Conservation (phyloP, 2,329 filamentous ascomycete species). For the Penicillium sp. region DNA sequence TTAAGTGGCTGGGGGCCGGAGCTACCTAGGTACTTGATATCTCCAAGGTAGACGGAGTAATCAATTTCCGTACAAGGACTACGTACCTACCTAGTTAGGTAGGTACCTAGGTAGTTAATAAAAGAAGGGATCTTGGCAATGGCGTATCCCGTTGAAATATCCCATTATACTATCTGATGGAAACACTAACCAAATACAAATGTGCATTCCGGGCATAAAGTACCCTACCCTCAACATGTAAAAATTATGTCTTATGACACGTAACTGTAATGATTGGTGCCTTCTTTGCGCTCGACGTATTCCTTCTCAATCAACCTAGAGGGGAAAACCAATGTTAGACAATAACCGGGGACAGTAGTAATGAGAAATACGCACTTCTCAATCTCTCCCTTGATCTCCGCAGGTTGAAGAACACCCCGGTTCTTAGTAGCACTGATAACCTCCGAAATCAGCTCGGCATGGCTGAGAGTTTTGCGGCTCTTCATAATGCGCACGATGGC, state of each 20-base stretch:
- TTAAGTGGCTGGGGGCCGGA: neutral
- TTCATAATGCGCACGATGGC: slow-evolving; percentile 98
- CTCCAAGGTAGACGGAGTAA: neutral
- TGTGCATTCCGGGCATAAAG: neutral
- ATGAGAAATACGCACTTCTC: slow-evolving; percentile 65
- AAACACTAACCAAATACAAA: neutral
- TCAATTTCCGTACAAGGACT: neutral
- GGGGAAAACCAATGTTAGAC: neutral
- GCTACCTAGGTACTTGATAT: neutral
- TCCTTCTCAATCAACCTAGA: slow-evolving; percentile 86
- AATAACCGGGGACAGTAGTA: neutral
- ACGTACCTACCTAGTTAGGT: no score
- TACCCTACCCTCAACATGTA: slow-evolving; percentile 1
- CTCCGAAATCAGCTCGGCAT: slow-evolving; percentile 83
- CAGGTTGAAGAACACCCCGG: slow-evolving; percentile 78
- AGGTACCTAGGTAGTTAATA: no score
- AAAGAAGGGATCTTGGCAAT: no score
- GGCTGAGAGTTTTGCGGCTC: slow-evolving; percentile 79
- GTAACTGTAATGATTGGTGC: slow-evolving; percentile 63
- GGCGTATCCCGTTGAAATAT: no score
- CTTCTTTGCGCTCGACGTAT: slow-evolving; percentile 78
- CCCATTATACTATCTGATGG: no score
- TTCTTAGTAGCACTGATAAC: slow-evolving; percentile 88
- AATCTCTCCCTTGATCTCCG: slow-evolving; percentile 94
- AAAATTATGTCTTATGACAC: slow-evolving; percentile 52